Conservation (phyloP, 192 early-diverging fungal species). For the Umbelopsis ramanniana region DNA sequence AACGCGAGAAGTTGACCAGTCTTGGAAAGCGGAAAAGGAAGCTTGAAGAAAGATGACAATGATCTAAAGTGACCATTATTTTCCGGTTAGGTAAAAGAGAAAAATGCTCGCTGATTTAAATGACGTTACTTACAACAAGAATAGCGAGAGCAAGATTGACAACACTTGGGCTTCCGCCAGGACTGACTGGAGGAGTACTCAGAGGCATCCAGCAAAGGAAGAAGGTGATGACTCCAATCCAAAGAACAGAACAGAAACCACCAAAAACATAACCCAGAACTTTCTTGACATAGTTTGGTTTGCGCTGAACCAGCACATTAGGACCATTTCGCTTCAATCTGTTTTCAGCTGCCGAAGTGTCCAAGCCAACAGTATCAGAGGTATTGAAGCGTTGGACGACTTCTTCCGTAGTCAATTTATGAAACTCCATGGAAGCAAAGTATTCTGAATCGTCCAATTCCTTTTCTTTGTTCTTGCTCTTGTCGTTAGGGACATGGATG, state of each 20-base stretch:
- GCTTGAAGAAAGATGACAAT: conserved; percentile 70
- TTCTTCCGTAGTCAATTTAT: conserved; percentile 45
- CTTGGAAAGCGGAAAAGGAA: conserved; percentile 66
- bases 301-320: conserved; percentile 32
- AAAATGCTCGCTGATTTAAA: not conserved
- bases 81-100: no score
- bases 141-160: conserved; percentile 62
- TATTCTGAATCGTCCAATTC: conserved; percentile 42
- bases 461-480: conserved; percentile 31
- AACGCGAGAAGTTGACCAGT: conserved; percentile 65
- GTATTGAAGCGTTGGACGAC: conserved; percentile 44
- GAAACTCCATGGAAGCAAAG: conserved; percentile 45
- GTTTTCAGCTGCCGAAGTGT: conserved; percentile 32
- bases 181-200: conserved; percentile 31
- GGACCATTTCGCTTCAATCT: conserved; percentile 40
- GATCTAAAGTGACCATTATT: conserved; percentile 33
- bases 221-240: conserved; percentile 67
- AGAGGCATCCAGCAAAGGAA: conserved; percentile 68
- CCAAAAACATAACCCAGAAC: conserved; percentile 58
- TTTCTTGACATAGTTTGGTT: conserved; percentile 45
- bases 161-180: conserved; percentile 54
- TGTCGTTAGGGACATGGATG: conserved; percentile 27
- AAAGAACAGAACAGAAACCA: conserved; percentile 71
- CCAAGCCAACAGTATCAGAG: conserved; percentile 36
- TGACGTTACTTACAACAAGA: conserved; percentile 35